A percentile compares a stretch with the other conserved stretches of the same genome.
Conservation (phyloP, 352 stramenopile genomes). For the Albugo laibachii region DNA sequence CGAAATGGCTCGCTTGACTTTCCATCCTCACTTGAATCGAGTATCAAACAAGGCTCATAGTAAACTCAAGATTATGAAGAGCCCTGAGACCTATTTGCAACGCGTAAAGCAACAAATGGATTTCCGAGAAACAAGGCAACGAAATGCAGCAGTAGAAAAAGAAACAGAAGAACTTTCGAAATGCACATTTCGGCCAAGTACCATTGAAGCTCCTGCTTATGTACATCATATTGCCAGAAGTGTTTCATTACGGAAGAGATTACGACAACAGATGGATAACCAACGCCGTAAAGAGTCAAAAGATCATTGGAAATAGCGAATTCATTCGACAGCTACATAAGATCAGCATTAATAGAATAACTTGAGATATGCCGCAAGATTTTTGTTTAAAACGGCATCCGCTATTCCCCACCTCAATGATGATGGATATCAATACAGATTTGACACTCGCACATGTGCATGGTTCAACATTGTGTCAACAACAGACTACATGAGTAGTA, state of each 20-base stretch:
- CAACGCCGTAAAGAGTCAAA: neutral
- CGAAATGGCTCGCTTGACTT: conserved; percentile 64
- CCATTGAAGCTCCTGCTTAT: conserved; percentile 65
- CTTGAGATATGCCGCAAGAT: no score
- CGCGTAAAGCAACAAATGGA: conserved; percentile 63
- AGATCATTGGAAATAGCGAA: conserved; percentile 3
- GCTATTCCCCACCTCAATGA: no score
- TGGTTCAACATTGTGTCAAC: no score
- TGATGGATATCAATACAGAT: no score
- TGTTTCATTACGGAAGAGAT: conserved; percentile 42
- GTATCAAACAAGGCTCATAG: conserved; percentile 42
- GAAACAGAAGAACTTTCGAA: conserved; percentile 67
- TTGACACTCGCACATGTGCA: no score
- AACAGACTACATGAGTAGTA: no score
- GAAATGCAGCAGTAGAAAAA: conserved; percentile 53
- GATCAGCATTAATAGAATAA: no score
- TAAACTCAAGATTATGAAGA: conserved; percentile 58
- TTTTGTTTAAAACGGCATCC: no score
- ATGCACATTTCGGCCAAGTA: conserved; percentile 71
- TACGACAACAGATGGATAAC: conserved; percentile 25
- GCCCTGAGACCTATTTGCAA: conserved; percentile 61
- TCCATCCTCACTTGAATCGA: conserved; percentile 52
- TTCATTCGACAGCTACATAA: no score
- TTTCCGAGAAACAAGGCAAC: conserved; percentile 45
- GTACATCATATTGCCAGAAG: conserved; percentile 66